Conservation (phyloP, 1,139 yeast genomes). For the Hyphopichia pseudoburtonii region DNA sequence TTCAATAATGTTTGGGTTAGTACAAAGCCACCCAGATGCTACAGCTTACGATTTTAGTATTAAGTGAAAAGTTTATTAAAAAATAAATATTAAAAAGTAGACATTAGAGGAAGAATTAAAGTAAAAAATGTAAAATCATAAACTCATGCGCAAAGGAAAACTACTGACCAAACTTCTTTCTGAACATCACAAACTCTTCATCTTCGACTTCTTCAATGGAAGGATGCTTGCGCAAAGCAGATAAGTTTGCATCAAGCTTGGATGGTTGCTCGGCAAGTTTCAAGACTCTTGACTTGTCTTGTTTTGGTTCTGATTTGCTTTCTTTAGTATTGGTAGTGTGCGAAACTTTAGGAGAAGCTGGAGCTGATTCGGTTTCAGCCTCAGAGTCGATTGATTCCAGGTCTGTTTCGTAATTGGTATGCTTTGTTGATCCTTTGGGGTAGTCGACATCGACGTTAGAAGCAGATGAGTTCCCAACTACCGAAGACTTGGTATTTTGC, state of each 20-base stretch:
- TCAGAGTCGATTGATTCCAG: slow-evolving; percentile 24
- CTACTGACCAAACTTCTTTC: slow-evolving; percentile 38
- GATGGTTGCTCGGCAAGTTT: slow-evolving; percentile 12
- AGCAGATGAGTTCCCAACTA: too few relatives aligned
- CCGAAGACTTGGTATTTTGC: too few relatives aligned
- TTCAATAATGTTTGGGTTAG: too few relatives aligned
- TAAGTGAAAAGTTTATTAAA: too few relatives aligned
- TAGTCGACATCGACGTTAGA: too few relatives aligned
- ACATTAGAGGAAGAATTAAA: too few relatives aligned
- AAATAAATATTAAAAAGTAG: too few relatives aligned
- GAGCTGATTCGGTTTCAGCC: slow-evolving; percentile 6
- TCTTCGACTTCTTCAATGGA: slow-evolving; percentile 37
- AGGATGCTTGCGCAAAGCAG: slow-evolving; percentile 20
- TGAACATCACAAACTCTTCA: slow-evolving; percentile 38
- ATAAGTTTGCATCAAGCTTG: slow-evolving; percentile 3
- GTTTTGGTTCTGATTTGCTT: not conserved
- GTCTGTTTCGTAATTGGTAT: slow-evolving; percentile 14
- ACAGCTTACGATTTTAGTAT: too few relatives aligned
- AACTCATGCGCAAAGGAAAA: not conserved
- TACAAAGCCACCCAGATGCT: too few relatives aligned
- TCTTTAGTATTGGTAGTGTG: not conserved
- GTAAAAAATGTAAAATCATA: too few relatives aligned
- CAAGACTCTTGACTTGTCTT: slow-evolving; percentile 4
- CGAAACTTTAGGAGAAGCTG: slow-evolving; percentile 10
- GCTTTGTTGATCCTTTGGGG: not conserved